Base-by-base conservation (phyloP, 495 filamentous ascomycete species). In the Penicillium antarcticum region DNA sequence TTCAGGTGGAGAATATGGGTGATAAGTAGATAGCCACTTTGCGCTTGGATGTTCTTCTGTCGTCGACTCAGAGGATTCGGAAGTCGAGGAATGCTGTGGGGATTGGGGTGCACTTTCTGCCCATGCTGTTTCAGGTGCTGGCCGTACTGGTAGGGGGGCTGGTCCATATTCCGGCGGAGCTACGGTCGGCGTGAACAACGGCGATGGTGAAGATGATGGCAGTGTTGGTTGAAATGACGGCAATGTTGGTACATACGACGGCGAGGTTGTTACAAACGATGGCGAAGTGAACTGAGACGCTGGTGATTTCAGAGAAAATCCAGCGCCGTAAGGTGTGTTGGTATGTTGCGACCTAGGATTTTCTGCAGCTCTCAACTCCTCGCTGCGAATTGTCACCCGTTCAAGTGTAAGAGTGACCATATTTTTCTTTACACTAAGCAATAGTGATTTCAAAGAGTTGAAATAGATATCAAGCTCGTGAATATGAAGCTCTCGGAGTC, bases 381-480 rank as follows among this genome's bases (percentile, higher is more conserved):
- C 47, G 18, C 38, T 40, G 37, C 29, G 3, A 1, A 52, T 52
- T 38, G 14, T 43, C 18, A 57, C 54, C n/a, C 23, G 21, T 41
- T 53, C 5, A 17, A 57, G 34, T 40, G 46, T 45, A 40, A 55
- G 52, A 34, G 10, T 50, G 33, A 39, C 39, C 26, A 55, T 29
- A 35, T 12, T 41, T 45, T 49, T 40, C 46, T 55, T 45, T 11
- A 45, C 45, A 50, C 45, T 29, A 14, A 45, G 31, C 35, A 42
- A 38, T 21, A 48, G 45, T 42, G 51, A 54, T 42, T 23, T 43
- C 32, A 54, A 54, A 42, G 51, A 19, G 17, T 23, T 43, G 31
- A 42, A 54, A 37, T 54, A n/a, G 51, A 54, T 43, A 36, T 48
- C 32, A 24, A 54, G 43, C 51, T 48, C 13, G 4, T 46, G 23